Evolutionary conservation across 2,329 filamentous ascomycete species (phyloP).

Genomic region (Elsinoe necatrix): DNA sequence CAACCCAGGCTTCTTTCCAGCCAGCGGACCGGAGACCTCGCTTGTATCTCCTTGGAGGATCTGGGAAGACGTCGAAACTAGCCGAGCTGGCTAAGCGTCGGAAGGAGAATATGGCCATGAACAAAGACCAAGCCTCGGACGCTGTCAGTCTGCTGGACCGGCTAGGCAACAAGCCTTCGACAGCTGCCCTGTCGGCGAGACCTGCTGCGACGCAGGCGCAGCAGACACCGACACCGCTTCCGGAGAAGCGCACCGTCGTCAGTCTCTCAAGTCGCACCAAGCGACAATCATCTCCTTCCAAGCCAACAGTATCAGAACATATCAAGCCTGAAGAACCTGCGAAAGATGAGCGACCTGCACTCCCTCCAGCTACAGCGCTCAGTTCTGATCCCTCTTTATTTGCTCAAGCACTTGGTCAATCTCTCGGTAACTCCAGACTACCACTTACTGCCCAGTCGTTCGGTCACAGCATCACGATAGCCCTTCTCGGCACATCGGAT

Average conservation of each 20-base stretch:
- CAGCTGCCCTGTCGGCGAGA: not conserved
- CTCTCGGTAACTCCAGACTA: not conserved
- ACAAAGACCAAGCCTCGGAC: conserved; percentile 39
- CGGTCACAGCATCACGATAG: not conserved
- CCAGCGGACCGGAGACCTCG: conserved; percentile 49
- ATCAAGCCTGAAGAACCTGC: not conserved
- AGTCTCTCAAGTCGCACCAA: conserved; percentile 15
- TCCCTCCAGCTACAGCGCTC: conserved; percentile 8
- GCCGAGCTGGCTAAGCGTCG: conserved; percentile 80
- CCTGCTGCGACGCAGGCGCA: not conserved
- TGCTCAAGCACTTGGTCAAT: conserved; percentile 16
- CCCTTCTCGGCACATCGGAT: not conserved
- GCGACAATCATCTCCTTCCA: conserved; percentile 10
- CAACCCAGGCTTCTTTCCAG: conserved; percentile 54
- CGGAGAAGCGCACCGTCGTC: not conserved
- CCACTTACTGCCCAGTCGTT: not conserved
- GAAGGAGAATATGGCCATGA: conserved; percentile 55
- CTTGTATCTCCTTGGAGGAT: conserved; percentile 67
- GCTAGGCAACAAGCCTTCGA: conserved; percentile 28
- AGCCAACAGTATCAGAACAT: not conserved
- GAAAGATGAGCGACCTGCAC: not conserved
- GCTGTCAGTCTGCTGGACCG: conserved; percentile 39
- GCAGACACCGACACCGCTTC: not conserved
- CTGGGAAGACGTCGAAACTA: conserved; percentile 75
- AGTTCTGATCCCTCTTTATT: conserved; percentile 17